These are phyloP conservation scores for Earliella scabrosa DNA, from an alignment of 1,284 basidiomycete genomes.

Conservation along the genomic window DNA sequence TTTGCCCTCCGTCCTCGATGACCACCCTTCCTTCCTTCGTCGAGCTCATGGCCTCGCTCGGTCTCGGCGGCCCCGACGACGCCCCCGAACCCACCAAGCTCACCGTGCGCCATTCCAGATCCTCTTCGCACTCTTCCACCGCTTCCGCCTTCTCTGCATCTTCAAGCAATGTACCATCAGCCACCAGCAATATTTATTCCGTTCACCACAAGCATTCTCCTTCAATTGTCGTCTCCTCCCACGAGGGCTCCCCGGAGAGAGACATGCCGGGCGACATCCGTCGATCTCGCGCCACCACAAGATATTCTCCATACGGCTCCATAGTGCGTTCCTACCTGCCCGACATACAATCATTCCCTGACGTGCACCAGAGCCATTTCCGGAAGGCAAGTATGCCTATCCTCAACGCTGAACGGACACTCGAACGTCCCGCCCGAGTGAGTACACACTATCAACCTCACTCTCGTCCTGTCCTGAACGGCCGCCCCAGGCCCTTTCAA, in stretches of 20 bases:
- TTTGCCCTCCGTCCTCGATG: constrained; percentile 49
- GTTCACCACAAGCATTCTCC: constrained; percentile 17
- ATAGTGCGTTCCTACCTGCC: constrained; percentile 46
- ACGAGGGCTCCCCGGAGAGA: constrained; percentile 22
- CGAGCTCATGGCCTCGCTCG: constrained; percentile 81
- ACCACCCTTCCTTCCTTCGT: constrained; percentile 81
- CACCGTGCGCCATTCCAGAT: constrained; percentile 32
- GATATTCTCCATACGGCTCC: constrained; percentile 69
- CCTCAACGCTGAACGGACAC: constrained; percentile 29
- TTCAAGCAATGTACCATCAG: constrained; percentile 31
- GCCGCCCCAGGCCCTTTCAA: constrained; percentile 40
- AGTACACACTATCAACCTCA: constrained; percentile 7
- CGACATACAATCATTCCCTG: constrained; percentile 5
- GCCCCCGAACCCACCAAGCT: constrained; percentile 30
- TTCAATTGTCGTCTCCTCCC: constrained; percentile 25
- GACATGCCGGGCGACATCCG: constrained; percentile 33
- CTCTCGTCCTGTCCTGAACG: constrained; percentile 3
- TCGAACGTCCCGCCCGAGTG: constrained; percentile 35
- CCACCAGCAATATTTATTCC: constrained; percentile 25
- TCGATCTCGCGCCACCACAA: constrained; percentile 33
- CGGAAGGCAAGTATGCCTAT: constrained; percentile 40
- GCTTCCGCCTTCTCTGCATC: constrained; percentile 32
- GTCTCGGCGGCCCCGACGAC: constrained; percentile 52
- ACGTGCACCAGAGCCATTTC: constrained; percentile 32
- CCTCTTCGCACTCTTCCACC: constrained; percentile 46